phyloP scores from a whole-genome alignment of 805 yeast genomes.

The Blastobotrys mokoenaii region DNA sequence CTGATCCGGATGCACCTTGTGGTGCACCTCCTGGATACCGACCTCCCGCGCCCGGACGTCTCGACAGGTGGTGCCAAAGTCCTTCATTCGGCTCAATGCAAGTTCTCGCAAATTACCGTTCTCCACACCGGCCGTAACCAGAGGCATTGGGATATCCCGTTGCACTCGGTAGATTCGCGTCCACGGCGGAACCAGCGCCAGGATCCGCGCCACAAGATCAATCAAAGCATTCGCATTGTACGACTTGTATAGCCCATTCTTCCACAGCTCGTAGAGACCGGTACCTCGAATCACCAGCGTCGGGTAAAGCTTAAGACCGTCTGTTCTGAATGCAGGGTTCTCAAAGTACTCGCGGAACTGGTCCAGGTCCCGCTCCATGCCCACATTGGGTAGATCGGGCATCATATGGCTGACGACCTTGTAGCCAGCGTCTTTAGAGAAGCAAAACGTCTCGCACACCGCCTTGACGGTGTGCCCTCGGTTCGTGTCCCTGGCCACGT shows the following conservation, averaged over 20 bases:
- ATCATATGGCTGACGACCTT: conserved; percentile 98
- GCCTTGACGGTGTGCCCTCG: conserved; percentile 96
- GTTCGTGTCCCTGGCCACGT: conserved; percentile 96
- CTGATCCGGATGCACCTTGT: conserved; percentile 93
- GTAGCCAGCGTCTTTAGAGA: conserved; percentile 97
- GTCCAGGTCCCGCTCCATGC: conserved; percentile 95
- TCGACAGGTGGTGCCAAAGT: conserved; percentile 90
- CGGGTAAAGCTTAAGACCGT: conserved; percentile 91
- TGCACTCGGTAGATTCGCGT: conserved; percentile 97
- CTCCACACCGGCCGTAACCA: conserved; percentile 95
- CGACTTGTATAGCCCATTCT: conserved; percentile 86
- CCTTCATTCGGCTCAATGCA: conserved; percentile 96
- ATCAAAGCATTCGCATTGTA: conserved; percentile 91
- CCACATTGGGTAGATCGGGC: conserved; percentile 98
- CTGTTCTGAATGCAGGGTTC: conserved; percentile 94
- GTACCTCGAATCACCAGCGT: conserved; percentile 96
- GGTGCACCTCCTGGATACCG: conserved; percentile 97
- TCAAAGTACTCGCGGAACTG: conserved; percentile 96
- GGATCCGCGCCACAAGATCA: conserved; percentile 88
- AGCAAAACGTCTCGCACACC: conserved; percentile 90
- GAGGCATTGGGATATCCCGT: conserved; percentile 98
- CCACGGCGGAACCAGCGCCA: conserved; percentile 98
- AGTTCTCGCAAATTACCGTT: conserved; percentile 93
- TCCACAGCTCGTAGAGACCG: conserved; percentile 95
- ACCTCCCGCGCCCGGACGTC: conserved; percentile 98